A percentile compares a stretch with the other conserved stretches of the same genome.
Evolutionary conservation across 148 eudicot species (phyloP).

Genomic region (Beta vulgaris): DNA sequence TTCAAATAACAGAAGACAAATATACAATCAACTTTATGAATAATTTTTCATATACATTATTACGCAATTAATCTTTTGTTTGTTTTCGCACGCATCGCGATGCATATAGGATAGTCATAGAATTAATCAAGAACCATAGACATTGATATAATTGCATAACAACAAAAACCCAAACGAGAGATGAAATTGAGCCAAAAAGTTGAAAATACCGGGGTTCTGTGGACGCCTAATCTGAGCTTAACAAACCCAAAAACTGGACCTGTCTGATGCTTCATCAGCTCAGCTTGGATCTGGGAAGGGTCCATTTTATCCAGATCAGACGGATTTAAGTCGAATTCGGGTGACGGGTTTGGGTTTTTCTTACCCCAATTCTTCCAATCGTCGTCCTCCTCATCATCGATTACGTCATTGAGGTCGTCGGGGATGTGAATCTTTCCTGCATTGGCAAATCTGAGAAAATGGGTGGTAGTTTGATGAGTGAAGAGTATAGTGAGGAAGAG

Average conservation of each 20-base stretch:
- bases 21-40: too few relatives aligned
- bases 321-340: conserved; percentile 51
- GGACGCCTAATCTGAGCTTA: conserved; percentile 63
- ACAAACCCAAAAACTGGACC: conserved; percentile 80
- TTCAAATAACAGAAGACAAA: too few relatives aligned
- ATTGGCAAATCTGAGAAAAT: conserved; percentile 28
- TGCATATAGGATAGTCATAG: too few relatives aligned
- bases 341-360: conserved; percentile 32
- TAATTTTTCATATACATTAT: too few relatives aligned
- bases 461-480: conserved; percentile 8
- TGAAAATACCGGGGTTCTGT: conserved; percentile 50
- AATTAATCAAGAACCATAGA: background rate
- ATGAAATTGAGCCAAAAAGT: background rate
- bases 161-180: background rate
- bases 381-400: conserved; percentile 90
- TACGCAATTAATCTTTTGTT: too few relatives aligned
- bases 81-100: too few relatives aligned
- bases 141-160: background rate
- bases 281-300: conserved; percentile 47
- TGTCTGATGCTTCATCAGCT: conserved; percentile 53
- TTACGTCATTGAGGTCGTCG: conserved; percentile 80
- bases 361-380: conserved; percentile 82
- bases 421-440: conserved; percentile 67
- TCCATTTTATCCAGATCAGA: conserved; percentile 57
- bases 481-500: conserved; percentile 36